These are phyloP conservation scores for Hsuehochloa calcarea DNA, from an alignment of 176 grass and related monocot genomes.

Conservation along the genomic window DNA sequence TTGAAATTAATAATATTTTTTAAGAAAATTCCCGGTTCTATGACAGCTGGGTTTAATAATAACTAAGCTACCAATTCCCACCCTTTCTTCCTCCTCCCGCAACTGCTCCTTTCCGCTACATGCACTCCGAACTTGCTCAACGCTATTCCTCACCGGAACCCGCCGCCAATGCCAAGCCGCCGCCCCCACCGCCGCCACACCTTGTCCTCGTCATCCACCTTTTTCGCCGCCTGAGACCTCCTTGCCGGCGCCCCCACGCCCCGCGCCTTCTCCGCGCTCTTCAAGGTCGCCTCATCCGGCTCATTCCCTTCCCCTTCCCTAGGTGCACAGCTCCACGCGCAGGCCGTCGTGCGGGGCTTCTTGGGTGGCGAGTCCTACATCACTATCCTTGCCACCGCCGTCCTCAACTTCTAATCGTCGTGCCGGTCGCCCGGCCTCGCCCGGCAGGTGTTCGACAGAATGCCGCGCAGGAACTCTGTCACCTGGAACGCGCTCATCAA, in stretches of 20 bases:
- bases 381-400: background rate
- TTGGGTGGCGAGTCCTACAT: background rate
- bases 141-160: background rate
- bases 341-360: constrained; percentile 16
- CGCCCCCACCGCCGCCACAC: background rate
- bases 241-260: background rate
- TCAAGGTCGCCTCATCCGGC: background rate
- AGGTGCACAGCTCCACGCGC: constrained; percentile 31
- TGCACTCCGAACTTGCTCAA: background rate
- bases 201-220: background rate
- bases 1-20: too few species aligned
- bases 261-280: constrained; percentile 11
- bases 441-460: constrained; percentile 33
- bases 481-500: constrained; percentile 50
- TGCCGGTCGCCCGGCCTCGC: constrained; percentile 6
- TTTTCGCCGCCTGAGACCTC: constrained; percentile 11
- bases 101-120: background rate
- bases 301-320: background rate
- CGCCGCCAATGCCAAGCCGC: background rate
- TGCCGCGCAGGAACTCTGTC: constrained; percentile 21
- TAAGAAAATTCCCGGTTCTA: too few species aligned
- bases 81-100: background rate
- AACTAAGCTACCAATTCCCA: background rate
- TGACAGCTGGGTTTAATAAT: too few species aligned
- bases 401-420: constrained; percentile 17